Percentiles rank a stretch among this genome's conserved stretches.
Evolutionary conservation across 2,329 filamentous ascomycete species (phyloP).

Genomic region (Monosporascus sp.): DNA sequence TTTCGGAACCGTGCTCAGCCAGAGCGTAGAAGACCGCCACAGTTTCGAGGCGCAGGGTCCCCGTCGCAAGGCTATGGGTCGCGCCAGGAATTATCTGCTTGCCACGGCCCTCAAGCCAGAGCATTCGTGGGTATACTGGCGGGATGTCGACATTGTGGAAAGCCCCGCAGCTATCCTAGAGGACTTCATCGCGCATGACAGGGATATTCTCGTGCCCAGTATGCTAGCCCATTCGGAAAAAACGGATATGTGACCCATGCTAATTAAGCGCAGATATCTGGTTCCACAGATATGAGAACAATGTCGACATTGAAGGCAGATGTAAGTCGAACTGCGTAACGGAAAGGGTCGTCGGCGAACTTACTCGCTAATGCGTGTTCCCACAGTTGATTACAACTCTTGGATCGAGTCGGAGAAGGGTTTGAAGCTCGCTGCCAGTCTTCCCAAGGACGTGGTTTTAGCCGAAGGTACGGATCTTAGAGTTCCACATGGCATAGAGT

Average conservation of each 20-base stretch:
- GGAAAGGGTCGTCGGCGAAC: no score
- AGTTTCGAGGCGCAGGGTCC: slow-evolving; percentile 83
- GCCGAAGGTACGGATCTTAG: slow-evolving; percentile 68
- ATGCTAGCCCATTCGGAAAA: slow-evolving; percentile 33
- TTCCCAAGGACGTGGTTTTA: slow-evolving; percentile 76
- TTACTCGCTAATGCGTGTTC: slow-evolving; percentile 14
- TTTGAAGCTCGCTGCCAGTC: slow-evolving; percentile 62
- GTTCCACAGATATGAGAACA: slow-evolving; percentile 85
- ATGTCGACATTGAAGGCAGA: slow-evolving; percentile 84
- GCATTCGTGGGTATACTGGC: slow-evolving; percentile 98
- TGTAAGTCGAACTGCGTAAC: slow-evolving; percentile 52
- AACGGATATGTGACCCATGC: not conserved
- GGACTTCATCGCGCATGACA: slow-evolving; percentile 91
- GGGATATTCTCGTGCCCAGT: slow-evolving; percentile 93
- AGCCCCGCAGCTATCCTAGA: slow-evolving; percentile 83
- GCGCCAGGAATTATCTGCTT: slow-evolving; percentile 87
- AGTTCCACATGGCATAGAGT: slow-evolving; percentile 1
- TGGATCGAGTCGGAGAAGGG: slow-evolving; percentile 93
- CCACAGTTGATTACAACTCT: slow-evolving; percentile 91
- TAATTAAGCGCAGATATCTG: slow-evolving; percentile 66
- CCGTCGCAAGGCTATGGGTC: slow-evolving; percentile 82
- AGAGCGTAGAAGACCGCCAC: slow-evolving; percentile 78
- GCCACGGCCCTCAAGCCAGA: slow-evolving; percentile 80
- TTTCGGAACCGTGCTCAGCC: slow-evolving; percentile 70
- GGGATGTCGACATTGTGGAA: slow-evolving; percentile 93